phyloP scores from a whole-genome alignment of 2,329 filamentous ascomycete species.

The Colletotrichum sp. region DNA sequence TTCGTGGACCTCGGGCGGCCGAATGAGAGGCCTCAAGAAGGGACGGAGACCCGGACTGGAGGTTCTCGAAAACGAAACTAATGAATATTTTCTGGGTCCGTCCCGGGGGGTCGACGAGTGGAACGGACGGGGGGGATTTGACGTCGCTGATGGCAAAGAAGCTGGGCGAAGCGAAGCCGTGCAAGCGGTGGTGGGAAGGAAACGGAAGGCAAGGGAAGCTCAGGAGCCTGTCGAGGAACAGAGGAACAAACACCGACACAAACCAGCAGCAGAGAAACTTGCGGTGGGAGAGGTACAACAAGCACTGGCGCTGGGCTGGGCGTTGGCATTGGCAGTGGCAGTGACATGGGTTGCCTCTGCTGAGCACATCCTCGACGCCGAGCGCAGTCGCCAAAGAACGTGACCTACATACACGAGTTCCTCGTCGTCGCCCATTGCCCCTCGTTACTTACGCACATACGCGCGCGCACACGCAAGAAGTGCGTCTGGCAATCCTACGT shows the following conservation, averaged over 20 bases:
- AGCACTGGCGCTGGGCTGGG: not conserved
- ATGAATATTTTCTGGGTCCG: conserved; percentile 17
- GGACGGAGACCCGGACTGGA: not conserved
- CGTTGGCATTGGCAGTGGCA: not conserved
- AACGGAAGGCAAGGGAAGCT: not conserved
- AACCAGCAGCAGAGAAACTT: not conserved
- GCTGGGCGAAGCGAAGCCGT: conserved; percentile 8
- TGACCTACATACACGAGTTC: conserved; percentile 4
- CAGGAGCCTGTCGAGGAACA: not conserved
- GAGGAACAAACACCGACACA: not conserved
- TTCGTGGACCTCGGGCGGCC: conserved; percentile 7
- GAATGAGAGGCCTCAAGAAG: conserved; percentile 14
- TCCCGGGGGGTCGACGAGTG: conserved; percentile 2
- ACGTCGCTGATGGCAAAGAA: conserved; percentile 14
- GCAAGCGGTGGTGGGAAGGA: not conserved
- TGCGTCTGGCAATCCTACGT: conserved; percentile 7
- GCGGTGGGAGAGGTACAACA: not conserved
- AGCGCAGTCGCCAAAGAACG: not conserved
- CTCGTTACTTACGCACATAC: not conserved
- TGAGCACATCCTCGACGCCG: not conserved
- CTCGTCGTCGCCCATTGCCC: not conserved
- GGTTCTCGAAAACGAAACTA: conserved; percentile 1
- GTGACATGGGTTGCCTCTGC: conserved; percentile 15
- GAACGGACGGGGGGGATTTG: conserved; percentile 13
- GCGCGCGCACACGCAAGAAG: not conserved